These are phyloP conservation scores for Xanthoparmelia taractica DNA, from an alignment of 495 filamentous ascomycete genomes.

Conservation along the genomic window DNA sequence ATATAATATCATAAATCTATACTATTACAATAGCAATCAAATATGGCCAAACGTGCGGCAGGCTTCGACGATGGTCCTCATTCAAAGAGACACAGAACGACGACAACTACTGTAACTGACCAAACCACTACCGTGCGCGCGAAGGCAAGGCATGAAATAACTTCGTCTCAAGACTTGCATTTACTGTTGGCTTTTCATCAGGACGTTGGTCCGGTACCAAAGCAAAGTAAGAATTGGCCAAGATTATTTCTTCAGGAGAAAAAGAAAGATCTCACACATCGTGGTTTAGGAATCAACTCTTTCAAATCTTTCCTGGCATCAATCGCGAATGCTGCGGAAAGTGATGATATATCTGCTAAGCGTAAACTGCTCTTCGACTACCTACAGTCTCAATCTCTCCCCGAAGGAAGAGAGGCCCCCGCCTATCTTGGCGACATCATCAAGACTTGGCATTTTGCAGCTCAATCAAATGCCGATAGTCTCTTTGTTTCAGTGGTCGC, in stretches of 20 bases:
- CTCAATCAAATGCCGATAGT: constrained; percentile 62
- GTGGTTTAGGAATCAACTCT: constrained; percentile 54
- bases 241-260: not conserved
- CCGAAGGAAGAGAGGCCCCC: constrained; percentile 46
- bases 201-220: constrained; percentile 46
- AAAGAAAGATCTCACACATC: not conserved
- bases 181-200: constrained; percentile 60
- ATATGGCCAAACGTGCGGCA: constrained; percentile 21
- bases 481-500: constrained; percentile 68
- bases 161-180: constrained; percentile 51
- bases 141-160: constrained; percentile 41
- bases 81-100: constrained; percentile 40
- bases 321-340: constrained; percentile 47
- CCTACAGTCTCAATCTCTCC: constrained; percentile 57
- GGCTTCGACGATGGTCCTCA: constrained; percentile 25
- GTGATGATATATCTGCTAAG: constrained; percentile 42
- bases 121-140: not conserved
- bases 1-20: too few relatives aligned
- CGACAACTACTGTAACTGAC: constrained; percentile 11
- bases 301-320: constrained; percentile 70
- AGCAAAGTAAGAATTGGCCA: constrained; percentile 47
- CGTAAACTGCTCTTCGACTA: constrained; percentile 62
- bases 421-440: constrained; percentile 65
- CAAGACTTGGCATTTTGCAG: constrained; percentile 69
- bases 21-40: not conserved